A percentile compares a stretch with the other conserved stretches of the same genome.
Evolutionary conservation across 2,329 filamentous ascomycete species (phyloP).

Genomic region (Talaromyces atroroseus): DNA sequence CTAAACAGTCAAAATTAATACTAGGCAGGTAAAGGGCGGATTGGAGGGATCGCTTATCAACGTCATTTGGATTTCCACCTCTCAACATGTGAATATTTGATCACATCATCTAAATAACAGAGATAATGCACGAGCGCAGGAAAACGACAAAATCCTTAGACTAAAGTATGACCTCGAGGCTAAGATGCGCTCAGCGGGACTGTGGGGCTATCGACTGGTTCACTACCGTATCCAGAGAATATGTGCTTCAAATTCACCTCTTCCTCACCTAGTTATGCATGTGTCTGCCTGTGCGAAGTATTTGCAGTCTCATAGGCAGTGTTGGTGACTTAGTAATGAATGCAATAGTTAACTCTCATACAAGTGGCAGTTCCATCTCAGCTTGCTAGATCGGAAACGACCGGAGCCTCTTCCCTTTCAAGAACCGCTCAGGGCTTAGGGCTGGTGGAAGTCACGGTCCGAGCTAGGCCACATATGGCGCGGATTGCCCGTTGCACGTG

Average conservation of each 20-base stretch:
- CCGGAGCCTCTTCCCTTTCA: neutral
- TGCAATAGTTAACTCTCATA: no score
- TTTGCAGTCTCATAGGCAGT: neutral
- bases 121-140: neutral
- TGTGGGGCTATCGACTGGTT: neutral
- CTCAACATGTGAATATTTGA: neutral
- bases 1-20: neutral
- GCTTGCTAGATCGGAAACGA: neutral
- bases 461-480: neutral
- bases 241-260: neutral
- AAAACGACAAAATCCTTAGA: neutral
- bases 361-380: neutral
- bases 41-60: neutral
- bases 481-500: neutral
- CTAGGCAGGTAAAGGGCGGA: neutral
- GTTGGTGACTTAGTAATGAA: neutral
- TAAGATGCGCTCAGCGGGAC: neutral
- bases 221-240: neutral
- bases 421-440: slow-evolving; percentile 10
- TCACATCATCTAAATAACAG: neutral
- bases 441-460: neutral
- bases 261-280: neutral
- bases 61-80: neutral
- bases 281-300: neutral
- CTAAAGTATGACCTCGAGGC: neutral